These are phyloP conservation scores for Diplodia corticola DNA, from an alignment of 2,329 filamentous ascomycete genomes.

Conservation along the genomic window DNA sequence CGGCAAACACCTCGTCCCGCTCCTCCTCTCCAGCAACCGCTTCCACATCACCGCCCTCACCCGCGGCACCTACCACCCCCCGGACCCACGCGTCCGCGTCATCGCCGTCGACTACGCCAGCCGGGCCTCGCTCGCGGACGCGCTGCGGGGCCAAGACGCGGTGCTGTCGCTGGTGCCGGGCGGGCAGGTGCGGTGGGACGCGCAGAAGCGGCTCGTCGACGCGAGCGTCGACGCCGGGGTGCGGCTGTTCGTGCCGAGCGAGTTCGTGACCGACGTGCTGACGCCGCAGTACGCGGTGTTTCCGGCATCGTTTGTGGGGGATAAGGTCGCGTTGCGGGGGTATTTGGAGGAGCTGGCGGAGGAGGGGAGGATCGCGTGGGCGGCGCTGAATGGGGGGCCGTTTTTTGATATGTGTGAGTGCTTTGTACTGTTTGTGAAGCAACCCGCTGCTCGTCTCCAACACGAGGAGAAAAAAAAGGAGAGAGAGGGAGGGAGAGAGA, in stretches of 20 bases:
- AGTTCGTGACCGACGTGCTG: constrained; percentile 34
- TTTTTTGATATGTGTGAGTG: constrained; percentile 42
- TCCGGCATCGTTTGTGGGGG: constrained; percentile 32
- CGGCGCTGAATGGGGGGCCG: constrained; percentile 37
- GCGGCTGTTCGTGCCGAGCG: constrained; percentile 42
- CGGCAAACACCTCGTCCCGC: constrained; percentile 33
- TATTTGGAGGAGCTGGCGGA: constrained; percentile 31
- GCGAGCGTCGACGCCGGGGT: constrained; percentile 45
- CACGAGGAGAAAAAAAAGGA: too few relatives aligned
- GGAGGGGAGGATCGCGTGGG: constrained; percentile 33
- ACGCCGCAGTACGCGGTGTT: constrained; percentile 32
- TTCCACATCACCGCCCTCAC: constrained; percentile 36
- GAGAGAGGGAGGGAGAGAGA: too few relatives aligned
- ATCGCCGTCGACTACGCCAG: constrained; percentile 28
- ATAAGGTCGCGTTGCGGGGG: constrained; percentile 32
- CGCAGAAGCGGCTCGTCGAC: constrained; percentile 35
- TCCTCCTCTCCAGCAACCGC: constrained; percentile 30
- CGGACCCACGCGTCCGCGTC: constrained; percentile 27
- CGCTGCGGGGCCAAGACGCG: background rate
- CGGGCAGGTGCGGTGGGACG: background rate
- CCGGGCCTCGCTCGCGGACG: background rate
- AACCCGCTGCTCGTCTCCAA: too few relatives aligned
- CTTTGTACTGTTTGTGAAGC: too few relatives aligned
- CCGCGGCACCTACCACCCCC: constrained; percentile 28
- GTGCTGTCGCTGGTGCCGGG: background rate